These are phyloP conservation scores for Cunninghamia lanceolata DNA, from an alignment of 75 land plant species.

Conservation along the genomic window DNA sequence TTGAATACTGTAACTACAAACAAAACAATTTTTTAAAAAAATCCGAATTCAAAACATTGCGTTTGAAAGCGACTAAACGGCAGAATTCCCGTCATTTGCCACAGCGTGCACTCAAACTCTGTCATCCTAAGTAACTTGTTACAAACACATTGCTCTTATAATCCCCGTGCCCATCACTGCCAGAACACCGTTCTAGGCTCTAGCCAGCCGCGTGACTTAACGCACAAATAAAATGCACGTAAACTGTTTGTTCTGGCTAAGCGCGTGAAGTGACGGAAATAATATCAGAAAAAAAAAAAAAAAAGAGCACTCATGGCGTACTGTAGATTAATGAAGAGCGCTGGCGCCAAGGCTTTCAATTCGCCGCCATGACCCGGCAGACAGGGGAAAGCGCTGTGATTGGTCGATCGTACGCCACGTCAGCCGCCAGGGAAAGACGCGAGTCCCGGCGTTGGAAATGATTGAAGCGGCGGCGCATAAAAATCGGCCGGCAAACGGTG, in stretches of 20 bases:
- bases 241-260: neutral
- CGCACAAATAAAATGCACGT: neutral
- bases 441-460: neutral
- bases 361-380: neutral
- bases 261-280: neutral
- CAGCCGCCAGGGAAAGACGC: neutral
- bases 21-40: too few species aligned
- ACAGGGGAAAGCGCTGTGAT: neutral
- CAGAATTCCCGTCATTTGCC: too few species aligned
- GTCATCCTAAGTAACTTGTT: too few species aligned
- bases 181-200: neutral
- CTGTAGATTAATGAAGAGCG: neutral
- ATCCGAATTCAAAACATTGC: too few species aligned
- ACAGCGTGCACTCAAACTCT: too few species aligned
- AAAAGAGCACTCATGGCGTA: neutral
- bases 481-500: neutral
- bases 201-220: neutral
- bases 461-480: neutral
- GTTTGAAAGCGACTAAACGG: too few species aligned
- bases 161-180: neutral
- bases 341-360: neutral
- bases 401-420: neutral
- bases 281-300: too few species aligned
- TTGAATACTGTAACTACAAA: too few species aligned
- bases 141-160: neutral